phyloP scores from a whole-genome alignment of 805 yeast species.

The Candida succiphila region DNA sequence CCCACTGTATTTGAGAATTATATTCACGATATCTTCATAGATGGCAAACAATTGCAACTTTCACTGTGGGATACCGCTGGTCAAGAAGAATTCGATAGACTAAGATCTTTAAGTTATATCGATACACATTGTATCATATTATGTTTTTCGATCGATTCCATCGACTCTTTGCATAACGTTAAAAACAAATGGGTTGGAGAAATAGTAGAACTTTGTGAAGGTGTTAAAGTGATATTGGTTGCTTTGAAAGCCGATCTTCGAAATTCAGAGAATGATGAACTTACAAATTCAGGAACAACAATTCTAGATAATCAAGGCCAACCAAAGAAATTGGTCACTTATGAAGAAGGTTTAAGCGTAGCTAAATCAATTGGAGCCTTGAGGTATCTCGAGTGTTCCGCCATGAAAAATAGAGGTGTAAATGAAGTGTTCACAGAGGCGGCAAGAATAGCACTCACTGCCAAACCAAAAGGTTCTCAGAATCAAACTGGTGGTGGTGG shows the following conservation, averaged over 20 bases:
- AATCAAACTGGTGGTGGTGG: slow-evolving; percentile 40
- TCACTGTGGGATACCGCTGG: slow-evolving; percentile 99
- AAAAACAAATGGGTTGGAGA: slow-evolving; percentile 96
- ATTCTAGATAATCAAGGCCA: slow-evolving; percentile 17
- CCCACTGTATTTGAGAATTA: slow-evolving; percentile 97
- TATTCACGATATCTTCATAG: slow-evolving; percentile 94
- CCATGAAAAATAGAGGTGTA: slow-evolving; percentile 95
- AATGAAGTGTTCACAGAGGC: slow-evolving; percentile 99
- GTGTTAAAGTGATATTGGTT: slow-evolving; percentile 86
- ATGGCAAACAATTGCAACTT: slow-evolving; percentile 83
- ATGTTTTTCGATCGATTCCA: slow-evolving; percentile 90
- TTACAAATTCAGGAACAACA: slow-evolving; percentile 10
- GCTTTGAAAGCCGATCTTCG: slow-evolving; percentile 94
- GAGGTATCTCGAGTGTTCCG: slow-evolving; percentile 93
- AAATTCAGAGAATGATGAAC: slow-evolving; percentile 20
- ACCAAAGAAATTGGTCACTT: slow-evolving; percentile 53
- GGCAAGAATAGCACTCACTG: slow-evolving; percentile 90
- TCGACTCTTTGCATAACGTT: slow-evolving; percentile 90
- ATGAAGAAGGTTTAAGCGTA: slow-evolving; percentile 88
- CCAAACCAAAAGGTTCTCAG: slow-evolving; percentile 69
- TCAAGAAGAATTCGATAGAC: slow-evolving; percentile 93
- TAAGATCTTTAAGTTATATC: slow-evolving; percentile 84
- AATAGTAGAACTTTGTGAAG: slow-evolving; percentile 94
- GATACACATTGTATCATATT: slow-evolving; percentile 97
- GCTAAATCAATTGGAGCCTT: slow-evolving; percentile 92